Base-by-base conservation (phyloP, 805 yeast genomes). In the Yarrowia hollandica region DNA sequence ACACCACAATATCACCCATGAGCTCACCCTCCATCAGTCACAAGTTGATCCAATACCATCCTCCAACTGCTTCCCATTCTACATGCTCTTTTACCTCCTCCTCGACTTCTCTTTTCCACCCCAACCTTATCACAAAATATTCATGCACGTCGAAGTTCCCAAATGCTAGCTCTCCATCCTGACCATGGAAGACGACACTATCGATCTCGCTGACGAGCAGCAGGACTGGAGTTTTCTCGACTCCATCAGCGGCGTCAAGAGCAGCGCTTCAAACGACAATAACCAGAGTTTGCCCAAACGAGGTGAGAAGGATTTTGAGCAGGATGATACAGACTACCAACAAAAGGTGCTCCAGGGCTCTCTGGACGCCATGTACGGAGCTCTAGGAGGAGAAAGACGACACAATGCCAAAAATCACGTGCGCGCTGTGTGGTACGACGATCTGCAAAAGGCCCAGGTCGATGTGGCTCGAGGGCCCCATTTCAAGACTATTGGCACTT, bases 251-350 rank as follows among this genome's bases (percentile, higher is more conserved):
- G 60, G 55, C 57, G 46, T 23, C 60, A 54, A 37, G 16, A 42
- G 22, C 33, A 3, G n/a, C 25, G 19, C 21, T 1, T 4, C 26
- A 5, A 22, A 7, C 8, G 25, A 44, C 30, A 14, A 38, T 25
- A 14, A 14, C 19, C 37, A 33, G 19, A 46, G 54, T 10, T 37
- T 84, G 1, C 91, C 91, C 2, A 86, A 83, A 64, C 74, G 92
- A 62, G 96, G 96, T 1, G 90, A 83, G 60, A 91, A 91, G 68
- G 96, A 88, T 64, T 87, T 83, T 64, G 96, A 84, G 61, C 96
- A 95, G 0, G 92, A 86, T 68, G 90, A 88, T 0, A 84, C 90
- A 0, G 64, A 66, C 5, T 67, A 74, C 5, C 94, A 88, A 68
- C 68, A 66, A 4, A 61, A 68, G 4, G 69, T 74, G 15, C 74